Conservation (phyloP, 352 stramenopile genomes). For the Pelagophyceae sp. region DNA sequence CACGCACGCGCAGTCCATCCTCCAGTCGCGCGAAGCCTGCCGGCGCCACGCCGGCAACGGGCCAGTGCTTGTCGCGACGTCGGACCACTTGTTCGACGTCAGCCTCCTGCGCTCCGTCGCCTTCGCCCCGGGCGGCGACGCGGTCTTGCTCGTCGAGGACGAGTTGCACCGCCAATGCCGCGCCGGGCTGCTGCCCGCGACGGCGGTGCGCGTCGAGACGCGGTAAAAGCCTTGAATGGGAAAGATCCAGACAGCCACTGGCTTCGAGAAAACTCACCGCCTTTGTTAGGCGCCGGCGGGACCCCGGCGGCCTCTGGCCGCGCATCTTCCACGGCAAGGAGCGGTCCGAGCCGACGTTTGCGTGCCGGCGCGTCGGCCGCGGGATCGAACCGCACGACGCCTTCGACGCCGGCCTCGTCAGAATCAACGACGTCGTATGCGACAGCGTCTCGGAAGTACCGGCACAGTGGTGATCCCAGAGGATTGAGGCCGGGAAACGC, state of each 20-base stretch:
- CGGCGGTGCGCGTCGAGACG: too few relatives aligned
- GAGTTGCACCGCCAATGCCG: background rate
- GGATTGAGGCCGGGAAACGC: too few relatives aligned
- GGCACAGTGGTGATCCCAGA: too few relatives aligned
- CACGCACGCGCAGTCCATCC: background rate
- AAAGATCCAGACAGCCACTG: too few relatives aligned
- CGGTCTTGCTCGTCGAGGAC: background rate
- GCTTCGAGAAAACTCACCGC: too few relatives aligned
- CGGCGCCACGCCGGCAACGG: background rate
- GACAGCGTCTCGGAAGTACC: too few relatives aligned
- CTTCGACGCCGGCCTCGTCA: background rate
- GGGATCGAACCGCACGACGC: background rate
- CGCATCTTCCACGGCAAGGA: too few relatives aligned
- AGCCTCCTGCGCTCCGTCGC: background rate
- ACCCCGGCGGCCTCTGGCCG: too few relatives aligned
- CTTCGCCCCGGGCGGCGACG: background rate
- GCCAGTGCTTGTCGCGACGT: background rate
- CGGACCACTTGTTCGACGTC: background rate
- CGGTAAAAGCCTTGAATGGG: too few relatives aligned
- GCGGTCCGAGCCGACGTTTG: too few relatives aligned
- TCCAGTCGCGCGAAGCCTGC: background rate
- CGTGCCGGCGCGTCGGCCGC: background rate
- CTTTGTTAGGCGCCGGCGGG: too few relatives aligned
- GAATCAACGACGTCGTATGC: background rate
- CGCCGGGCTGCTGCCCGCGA: background rate